Base-by-base conservation (phyloP, 495 filamentous ascomycete genomes). In the Halenospora varia region DNA sequence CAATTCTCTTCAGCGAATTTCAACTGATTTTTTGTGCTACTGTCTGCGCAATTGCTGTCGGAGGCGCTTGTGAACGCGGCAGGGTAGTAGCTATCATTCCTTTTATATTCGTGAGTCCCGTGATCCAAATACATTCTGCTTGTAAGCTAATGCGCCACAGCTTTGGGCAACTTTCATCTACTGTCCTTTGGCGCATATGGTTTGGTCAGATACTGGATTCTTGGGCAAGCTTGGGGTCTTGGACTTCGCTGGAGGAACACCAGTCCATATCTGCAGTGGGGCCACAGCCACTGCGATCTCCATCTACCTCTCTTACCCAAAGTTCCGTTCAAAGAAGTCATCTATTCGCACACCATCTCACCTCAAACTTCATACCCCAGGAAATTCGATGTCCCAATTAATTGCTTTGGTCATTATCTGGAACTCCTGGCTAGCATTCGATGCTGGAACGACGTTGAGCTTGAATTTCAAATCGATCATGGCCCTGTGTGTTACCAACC, bases 221-320 rank as follows among this genome's bases (percentile, higher is more conserved):
- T 81, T 86, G 15, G 86, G 74, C 70, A 71, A 80, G 17, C 74
- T 90, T 56, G 88, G 88, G 49, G 87, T 87, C 13, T 78, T 92
- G 51, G 90, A 96, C 71, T 96, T 92, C 65, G 90, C 90, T 48
- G 90, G 90, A 59, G 89, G 89, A 62, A 90, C 88, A 8, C 90
- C 90, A 15, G 90, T 96, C 2, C 92, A 97, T 72, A 96, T 97
- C 68, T 80, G 88, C 48, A 96, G 90, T 15, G 92, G 93, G 23
- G 87, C 86, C 35, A 89, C 92, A 18, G 93, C 92, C 3, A 79
- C 97, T 41, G 94, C 94, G 56, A 75, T 88, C 73, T 88, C 84
- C 3, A 71, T 90, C 65, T 86, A 89, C 80, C 80, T 90, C 51
- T 64, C 62, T 17, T 65, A 62, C 39, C 58, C 59, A 22, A 35